Conservation (phyloP, 2,329 filamentous ascomycete genomes). For the Fusarium chuoi region DNA sequence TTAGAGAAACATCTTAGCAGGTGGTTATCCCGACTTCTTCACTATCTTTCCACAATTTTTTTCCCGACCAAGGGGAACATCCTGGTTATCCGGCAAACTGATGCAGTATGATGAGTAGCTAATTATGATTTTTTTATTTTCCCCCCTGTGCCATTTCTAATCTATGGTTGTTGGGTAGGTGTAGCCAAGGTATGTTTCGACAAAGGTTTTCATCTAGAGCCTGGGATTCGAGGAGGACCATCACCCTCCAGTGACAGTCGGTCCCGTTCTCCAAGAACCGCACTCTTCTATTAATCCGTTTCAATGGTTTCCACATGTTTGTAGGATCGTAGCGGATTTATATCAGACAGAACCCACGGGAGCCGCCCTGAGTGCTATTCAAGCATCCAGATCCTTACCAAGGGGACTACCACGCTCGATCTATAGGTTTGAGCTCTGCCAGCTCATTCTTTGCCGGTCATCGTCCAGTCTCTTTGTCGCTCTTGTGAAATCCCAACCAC, state of each 20-base stretch:
- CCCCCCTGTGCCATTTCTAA: neutral
- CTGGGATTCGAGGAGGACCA: neutral
- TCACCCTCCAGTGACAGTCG: neutral
- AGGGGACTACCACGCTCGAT: neutral
- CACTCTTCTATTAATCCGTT: neutral
- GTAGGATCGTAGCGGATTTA: neutral
- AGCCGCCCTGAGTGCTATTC: neutral
- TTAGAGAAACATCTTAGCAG: neutral
- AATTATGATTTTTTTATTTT: neutral
- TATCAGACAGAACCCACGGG: neutral
- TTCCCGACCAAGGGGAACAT: neutral
- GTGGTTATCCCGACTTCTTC: neutral
- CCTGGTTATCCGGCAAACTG: neutral
- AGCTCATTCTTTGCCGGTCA: conserved; percentile 34
- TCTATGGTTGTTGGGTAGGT: neutral
- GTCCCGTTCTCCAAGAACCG: neutral
- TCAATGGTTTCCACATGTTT: neutral
- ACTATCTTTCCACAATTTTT: neutral
- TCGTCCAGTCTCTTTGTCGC: conserved; percentile 39
- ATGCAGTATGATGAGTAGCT: neutral
- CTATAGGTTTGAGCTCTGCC: neutral
- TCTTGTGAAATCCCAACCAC: conserved; percentile 74
- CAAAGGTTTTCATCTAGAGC: conserved; percentile 14
- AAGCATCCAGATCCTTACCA: neutral
- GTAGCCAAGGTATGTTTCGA: conserved; percentile 1